Base-by-base conservation (phyloP, 1,284 basidiomycete species). In the Xerocomus amazonicus region DNA sequence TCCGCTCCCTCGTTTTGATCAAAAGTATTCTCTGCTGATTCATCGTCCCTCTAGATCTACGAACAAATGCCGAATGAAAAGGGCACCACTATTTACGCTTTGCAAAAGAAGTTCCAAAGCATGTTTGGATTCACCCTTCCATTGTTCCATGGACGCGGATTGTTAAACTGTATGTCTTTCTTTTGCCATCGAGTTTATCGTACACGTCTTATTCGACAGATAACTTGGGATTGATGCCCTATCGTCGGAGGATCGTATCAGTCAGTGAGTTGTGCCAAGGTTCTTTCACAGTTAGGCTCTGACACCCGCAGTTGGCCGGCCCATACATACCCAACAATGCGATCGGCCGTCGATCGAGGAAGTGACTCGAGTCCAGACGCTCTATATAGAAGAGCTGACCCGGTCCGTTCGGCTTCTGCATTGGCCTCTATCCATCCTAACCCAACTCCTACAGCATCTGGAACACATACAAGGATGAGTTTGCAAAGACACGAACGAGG, bases 71-170 rank as follows among this genome's bases (percentile, higher is more conserved):
- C 92, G 1, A 99, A 97, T 65, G 84, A 93, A 60, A 87, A 87
- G 59, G 95, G 95, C 1, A 97, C 95, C 0, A 84, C 83, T n/a
- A 72, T 98, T 32, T 90, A 93, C 70, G 79, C 75, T 19, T 61
- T 97, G 9, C 94, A 98, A 70, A 91, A 92, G 67, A 83, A 83
- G 59, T 97, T 98, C 67, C 93, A 97, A 68, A 79, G 77, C 43
- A 68, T 91, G 35, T 97, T 98, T 62, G 97, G 96, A 0, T 99
- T 98, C 65, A 99, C 96, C 0, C 71, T 99, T n/a, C 96, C 96
- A 19, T 69, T 96, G 37, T 96, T 97, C 70, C 92, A 96, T 68
- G 94, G 94, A 4, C 76, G 92, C 56, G 92, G 92, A 5, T 70
- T 98, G 44, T 78, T 97, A 59, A 97, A 97, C 68, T 96, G 92